phyloP scores from a whole-genome alignment of 257 asterid species.

The Scutellaria minor region DNA sequence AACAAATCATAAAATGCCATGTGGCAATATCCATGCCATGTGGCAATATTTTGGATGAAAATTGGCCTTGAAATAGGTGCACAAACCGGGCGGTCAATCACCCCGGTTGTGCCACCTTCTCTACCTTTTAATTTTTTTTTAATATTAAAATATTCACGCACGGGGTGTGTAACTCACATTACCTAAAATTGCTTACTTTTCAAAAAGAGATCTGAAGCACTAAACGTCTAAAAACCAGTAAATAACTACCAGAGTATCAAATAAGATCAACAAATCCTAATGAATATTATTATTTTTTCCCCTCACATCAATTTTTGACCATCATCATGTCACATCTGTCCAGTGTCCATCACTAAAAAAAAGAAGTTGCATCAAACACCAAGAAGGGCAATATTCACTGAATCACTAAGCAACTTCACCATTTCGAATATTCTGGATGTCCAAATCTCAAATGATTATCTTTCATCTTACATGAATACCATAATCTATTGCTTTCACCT shows the following conservation, averaged over 20 bases:
- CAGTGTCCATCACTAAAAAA: background rate
- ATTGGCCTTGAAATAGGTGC: too few relatives aligned
- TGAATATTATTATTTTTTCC: background rate
- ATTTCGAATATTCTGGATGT: background rate
- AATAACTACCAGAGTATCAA: too few relatives aligned
- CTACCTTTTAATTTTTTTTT: too few relatives aligned
- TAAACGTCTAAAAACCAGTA: background rate
- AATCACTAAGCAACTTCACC: background rate
- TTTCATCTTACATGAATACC: background rate
- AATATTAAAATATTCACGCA: too few relatives aligned
- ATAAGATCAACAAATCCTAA: too few relatives aligned
- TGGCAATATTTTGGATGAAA: too few relatives aligned
- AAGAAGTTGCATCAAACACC: constrained; percentile 15
- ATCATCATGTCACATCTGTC: background rate
- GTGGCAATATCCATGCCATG: too few relatives aligned
- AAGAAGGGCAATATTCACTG: background rate
- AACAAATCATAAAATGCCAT: too few relatives aligned
- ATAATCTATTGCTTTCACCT: background rate
- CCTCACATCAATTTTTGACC: constrained; percentile 1
- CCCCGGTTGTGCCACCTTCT: too few relatives aligned
- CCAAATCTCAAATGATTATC: background rate
- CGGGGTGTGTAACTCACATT: too few relatives aligned
- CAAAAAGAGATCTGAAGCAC: background rate
- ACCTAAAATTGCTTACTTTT: background rate
- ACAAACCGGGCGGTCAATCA: too few relatives aligned